A percentile compares a stretch with the other conserved stretches of the same genome.
phyloP scores from a whole-genome alignment of 2,329 filamentous ascomycete species.

The Furcasterigmium sp. region DNA sequence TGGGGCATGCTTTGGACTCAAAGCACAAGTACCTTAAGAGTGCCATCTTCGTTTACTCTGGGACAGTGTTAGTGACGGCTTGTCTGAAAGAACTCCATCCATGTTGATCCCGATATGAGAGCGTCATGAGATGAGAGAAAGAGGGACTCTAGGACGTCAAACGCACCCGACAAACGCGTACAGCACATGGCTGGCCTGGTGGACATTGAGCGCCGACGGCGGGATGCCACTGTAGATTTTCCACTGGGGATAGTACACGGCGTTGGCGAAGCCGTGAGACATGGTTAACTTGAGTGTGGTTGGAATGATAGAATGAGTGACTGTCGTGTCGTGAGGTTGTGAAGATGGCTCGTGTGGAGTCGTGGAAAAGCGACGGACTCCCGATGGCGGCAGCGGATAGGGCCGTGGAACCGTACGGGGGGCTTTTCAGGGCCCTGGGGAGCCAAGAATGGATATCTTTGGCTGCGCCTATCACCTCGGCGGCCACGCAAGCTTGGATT shows the following conservation, averaged over 20 bases:
- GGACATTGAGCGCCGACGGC: slow-evolving; percentile 51
- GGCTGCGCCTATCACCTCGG: no score
- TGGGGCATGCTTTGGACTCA: slow-evolving; percentile 5
- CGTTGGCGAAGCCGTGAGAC: slow-evolving; percentile 21
- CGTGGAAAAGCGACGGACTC: neutral
- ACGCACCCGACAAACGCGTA: slow-evolving; percentile 55
- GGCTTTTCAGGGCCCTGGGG: no score
- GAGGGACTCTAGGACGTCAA: neutral
- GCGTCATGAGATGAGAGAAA: no score
- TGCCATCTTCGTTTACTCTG: slow-evolving; percentile 27
- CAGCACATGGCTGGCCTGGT: slow-evolving; percentile 57
- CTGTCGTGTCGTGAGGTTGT: neutral
- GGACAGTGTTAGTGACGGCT: no score
- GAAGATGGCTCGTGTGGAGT: neutral
- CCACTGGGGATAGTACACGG: slow-evolving; percentile 63
- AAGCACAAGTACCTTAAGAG: slow-evolving; percentile 41
- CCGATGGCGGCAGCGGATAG: no score
- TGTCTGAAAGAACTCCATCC: no score
- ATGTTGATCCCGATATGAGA: no score
- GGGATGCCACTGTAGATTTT: slow-evolving; percentile 54
- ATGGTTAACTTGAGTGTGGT: slow-evolving; percentile 2
- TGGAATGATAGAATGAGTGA: no score
- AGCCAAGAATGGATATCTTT: no score
- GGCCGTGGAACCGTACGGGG: no score
- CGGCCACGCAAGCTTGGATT: no score